phyloP scores from a whole-genome alignment of 176 grass and related monocot species.

The Olyra latifolia region DNA sequence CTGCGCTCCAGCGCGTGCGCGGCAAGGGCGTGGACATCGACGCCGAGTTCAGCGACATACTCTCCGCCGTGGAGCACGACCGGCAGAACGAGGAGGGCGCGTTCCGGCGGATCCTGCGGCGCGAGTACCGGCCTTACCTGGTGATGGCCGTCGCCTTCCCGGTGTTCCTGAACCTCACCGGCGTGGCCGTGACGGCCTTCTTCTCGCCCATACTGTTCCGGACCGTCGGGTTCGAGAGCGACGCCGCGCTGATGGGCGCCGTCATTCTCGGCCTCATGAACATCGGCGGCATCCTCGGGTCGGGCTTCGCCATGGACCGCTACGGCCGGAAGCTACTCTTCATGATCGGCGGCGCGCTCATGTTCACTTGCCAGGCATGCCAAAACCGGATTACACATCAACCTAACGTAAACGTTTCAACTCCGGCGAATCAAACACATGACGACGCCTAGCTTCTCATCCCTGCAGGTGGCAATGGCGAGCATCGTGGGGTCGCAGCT shows the following conservation, averaged over 20 bases:
- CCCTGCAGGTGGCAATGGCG: slow-evolving; percentile 52
- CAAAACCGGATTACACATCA: neutral
- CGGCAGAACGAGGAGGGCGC: slow-evolving; percentile 51
- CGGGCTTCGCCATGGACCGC: slow-evolving; percentile 61
- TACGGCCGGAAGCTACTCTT: slow-evolving; percentile 78
- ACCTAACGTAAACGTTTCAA: too few species aligned
- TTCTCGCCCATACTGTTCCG: slow-evolving; percentile 85
- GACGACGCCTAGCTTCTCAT: neutral
- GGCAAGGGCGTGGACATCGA: slow-evolving; percentile 63
- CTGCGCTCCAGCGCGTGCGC: slow-evolving; percentile 67
- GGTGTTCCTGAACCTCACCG: slow-evolving; percentile 78
- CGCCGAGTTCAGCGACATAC: slow-evolving; percentile 67
- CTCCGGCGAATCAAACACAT: neutral
- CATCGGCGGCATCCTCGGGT: slow-evolving; percentile 59
- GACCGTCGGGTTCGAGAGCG: slow-evolving; percentile 66
- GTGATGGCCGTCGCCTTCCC: slow-evolving; percentile 79
- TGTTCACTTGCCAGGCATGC: slow-evolving; percentile 61
- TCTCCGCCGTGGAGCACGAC: slow-evolving; percentile 36
- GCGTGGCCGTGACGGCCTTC: slow-evolving; percentile 67
- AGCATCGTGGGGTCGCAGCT: slow-evolving; percentile 63
- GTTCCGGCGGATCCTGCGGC: slow-evolving; percentile 58
- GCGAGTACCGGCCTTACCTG: slow-evolving; percentile 68
- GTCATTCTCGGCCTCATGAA: slow-evolving; percentile 73
- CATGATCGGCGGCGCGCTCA: slow-evolving; percentile 59
- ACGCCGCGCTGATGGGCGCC: slow-evolving; percentile 66